phyloP scores from a whole-genome alignment of 805 yeast species.

The Lachancea thermotolerans region DNA sequence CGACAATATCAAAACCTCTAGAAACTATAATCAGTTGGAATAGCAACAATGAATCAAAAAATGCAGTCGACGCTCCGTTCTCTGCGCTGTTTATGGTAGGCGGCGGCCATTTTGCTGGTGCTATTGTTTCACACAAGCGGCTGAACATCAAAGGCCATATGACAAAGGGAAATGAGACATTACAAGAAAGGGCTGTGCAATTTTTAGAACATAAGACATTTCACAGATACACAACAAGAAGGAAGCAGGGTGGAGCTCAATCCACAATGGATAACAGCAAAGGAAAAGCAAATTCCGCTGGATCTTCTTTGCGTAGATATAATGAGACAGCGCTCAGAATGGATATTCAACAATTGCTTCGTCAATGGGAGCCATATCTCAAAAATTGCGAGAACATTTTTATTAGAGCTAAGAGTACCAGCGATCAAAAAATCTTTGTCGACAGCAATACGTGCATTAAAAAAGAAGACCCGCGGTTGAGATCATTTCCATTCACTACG shows the following conservation, averaged over 20 bases:
- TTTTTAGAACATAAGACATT: slow-evolving; percentile 74
- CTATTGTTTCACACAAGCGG: slow-evolving; percentile 71
- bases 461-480: slow-evolving; percentile 54
- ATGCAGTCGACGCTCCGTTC: slow-evolving; percentile 21
- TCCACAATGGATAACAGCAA: slow-evolving; percentile 84
- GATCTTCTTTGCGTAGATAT: slow-evolving; percentile 80
- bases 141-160: slow-evolving; percentile 50
- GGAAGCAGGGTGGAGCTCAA: slow-evolving; percentile 97
- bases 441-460: slow-evolving; percentile 52
- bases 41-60: slow-evolving; percentile 17
- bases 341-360: slow-evolving; percentile 68
- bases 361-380: slow-evolving; percentile 56
- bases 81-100: slow-evolving; percentile 91
- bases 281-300: slow-evolving; percentile 96
- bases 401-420: slow-evolving; percentile 71
- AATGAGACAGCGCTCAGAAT: slow-evolving; percentile 77
- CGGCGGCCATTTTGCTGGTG: slow-evolving; percentile 98
- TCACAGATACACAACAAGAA: slow-evolving; percentile 91
- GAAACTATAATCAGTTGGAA: slow-evolving; percentile 39
- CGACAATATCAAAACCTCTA: slow-evolving; percentile 43
- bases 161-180: slow-evolving; percentile 39
- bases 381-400: slow-evolving; percentile 62
- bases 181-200: slow-evolving; percentile 57
- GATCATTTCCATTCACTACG: slow-evolving; percentile 81
- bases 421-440: slow-evolving; percentile 56